Evolutionary conservation across 371 early-diverging fungal genomes (phyloP).

Genomic region (Blastocladiella emersonii): DNA sequence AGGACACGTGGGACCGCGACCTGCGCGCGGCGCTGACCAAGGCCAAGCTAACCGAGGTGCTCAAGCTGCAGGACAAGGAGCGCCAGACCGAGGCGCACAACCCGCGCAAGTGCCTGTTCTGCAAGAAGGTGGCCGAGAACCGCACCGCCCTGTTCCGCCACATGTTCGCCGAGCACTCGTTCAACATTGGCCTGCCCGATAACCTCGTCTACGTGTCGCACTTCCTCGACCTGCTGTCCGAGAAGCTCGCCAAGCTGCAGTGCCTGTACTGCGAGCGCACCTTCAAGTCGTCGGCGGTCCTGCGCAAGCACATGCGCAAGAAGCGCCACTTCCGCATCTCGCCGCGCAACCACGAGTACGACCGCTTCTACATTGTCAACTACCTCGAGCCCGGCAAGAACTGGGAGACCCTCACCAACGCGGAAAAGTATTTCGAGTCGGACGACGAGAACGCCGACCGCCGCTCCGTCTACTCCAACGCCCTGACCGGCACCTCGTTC

Average conservation of each 20-base stretch:
- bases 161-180: conserved; percentile 83
- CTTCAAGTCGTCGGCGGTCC: conserved; percentile 70
- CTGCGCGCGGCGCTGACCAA: neutral
- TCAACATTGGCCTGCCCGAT: conserved; percentile 86
- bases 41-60: conserved; percentile 35
- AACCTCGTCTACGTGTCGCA: conserved; percentile 77
- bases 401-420: conserved; percentile 45
- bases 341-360: conserved; percentile 75
- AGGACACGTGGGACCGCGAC: neutral
- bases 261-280: conserved; percentile 91
- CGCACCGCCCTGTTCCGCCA: conserved; percentile 61
- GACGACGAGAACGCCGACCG: neutral
- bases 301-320: conserved; percentile 95
- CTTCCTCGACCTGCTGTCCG: conserved; percentile 63
- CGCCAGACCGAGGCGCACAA: conserved; percentile 48
- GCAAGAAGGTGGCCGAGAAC: conserved; percentile 56
- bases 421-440: conserved; percentile 2
- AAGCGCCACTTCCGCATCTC: conserved; percentile 96
- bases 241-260: conserved; percentile 58
- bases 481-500: neutral
- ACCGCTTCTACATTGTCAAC: conserved; percentile 90
- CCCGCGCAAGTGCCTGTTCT: conserved; percentile 81
- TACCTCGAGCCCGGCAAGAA: conserved; percentile 82
- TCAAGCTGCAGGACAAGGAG: conserved; percentile 64
- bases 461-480: neutral